These are phyloP conservation scores for Pythium dissimile DNA, from an alignment of 352 stramenopile genomes.

Conservation along the genomic window DNA sequence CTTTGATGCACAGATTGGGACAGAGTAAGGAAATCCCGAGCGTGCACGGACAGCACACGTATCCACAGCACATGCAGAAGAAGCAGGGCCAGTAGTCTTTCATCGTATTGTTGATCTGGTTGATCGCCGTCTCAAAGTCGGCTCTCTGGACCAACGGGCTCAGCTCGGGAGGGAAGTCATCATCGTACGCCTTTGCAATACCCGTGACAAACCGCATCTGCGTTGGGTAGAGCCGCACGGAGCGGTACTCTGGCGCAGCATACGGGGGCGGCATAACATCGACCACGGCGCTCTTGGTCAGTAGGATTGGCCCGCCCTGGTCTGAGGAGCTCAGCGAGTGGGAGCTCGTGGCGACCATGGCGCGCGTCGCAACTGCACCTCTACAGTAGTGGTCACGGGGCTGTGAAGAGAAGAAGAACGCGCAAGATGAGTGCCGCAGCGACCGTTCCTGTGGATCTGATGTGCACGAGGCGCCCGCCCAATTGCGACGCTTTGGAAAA, in stretches of 20 bases:
- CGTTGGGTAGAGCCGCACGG: slow-evolving; percentile 50
- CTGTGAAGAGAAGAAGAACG: neutral
- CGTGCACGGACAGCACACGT: slow-evolving; percentile 62
- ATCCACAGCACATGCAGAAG: slow-evolving; percentile 72
- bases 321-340: slow-evolving; percentile 11
- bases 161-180: slow-evolving; percentile 64
- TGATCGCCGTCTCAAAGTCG: slow-evolving; percentile 71
- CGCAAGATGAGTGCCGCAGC: neutral
- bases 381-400: neutral
- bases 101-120: slow-evolving; percentile 85
- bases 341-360: slow-evolving; percentile 26
- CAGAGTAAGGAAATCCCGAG: slow-evolving; percentile 61
- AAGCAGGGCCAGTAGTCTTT: slow-evolving; percentile 79
- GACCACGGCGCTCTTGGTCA: neutral
- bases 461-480: neutral
- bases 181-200: slow-evolving; percentile 65
- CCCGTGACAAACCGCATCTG: slow-evolving; percentile 71
- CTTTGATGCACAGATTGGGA: slow-evolving; percentile 70
- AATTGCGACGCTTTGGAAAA: slow-evolving; percentile 2
- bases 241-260: slow-evolving; percentile 23
- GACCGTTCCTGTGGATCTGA: slow-evolving; percentile 3
- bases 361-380: neutral
- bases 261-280: slow-evolving; percentile 8
- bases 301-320: slow-evolving; percentile 1
- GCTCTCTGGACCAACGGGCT: slow-evolving; percentile 41